A percentile compares a stretch with the other conserved stretches of the same genome.
Evolutionary conservation across 495 filamentous ascomycete species (phyloP).

Genomic region (Penicillium pulvis): DNA sequence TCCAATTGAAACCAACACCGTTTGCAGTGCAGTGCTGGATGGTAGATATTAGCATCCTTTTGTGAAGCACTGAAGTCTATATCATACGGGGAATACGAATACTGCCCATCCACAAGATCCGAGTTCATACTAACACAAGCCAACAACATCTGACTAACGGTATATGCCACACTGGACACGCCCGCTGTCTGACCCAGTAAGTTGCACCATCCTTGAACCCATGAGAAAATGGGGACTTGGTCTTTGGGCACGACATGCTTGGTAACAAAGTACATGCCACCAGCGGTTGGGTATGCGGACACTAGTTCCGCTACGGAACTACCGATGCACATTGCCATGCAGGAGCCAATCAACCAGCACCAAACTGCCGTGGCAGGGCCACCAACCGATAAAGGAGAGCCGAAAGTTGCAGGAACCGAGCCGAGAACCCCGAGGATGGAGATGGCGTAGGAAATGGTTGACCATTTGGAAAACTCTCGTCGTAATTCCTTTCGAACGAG

Average conservation of each 20-base stretch:
- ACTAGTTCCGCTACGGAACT: constrained; percentile 65
- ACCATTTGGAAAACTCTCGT: constrained; percentile 73
- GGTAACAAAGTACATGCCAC: constrained; percentile 67
- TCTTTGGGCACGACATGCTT: constrained; percentile 60
- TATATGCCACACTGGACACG: constrained; percentile 59
- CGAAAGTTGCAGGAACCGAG: constrained; percentile 70
- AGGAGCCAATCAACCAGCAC: constrained; percentile 70
- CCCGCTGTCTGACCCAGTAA: constrained; percentile 62
- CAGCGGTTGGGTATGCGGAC: constrained; percentile 64
- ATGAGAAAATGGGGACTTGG: constrained; percentile 59
- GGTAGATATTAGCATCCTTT: constrained; percentile 11
- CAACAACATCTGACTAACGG: constrained; percentile 60
- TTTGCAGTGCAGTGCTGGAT: constrained; percentile 61
- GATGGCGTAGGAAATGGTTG: constrained; percentile 73
- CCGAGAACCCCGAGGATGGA: constrained; percentile 71
- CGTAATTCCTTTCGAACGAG: constrained; percentile 49
- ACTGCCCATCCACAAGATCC: constrained; percentile 43
- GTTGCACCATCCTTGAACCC: constrained; percentile 66
- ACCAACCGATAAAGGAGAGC: constrained; percentile 61
- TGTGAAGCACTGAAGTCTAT: neutral
- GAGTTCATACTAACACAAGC: constrained; percentile 61
- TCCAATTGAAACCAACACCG: constrained; percentile 61
- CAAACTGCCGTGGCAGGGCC: constrained; percentile 72
- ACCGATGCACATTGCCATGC: constrained; percentile 68
- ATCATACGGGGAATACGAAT: constrained; percentile 50